phyloP scores from a whole-genome alignment of 2,329 filamentous ascomycete genomes.

The Pyrenophora graminea region DNA sequence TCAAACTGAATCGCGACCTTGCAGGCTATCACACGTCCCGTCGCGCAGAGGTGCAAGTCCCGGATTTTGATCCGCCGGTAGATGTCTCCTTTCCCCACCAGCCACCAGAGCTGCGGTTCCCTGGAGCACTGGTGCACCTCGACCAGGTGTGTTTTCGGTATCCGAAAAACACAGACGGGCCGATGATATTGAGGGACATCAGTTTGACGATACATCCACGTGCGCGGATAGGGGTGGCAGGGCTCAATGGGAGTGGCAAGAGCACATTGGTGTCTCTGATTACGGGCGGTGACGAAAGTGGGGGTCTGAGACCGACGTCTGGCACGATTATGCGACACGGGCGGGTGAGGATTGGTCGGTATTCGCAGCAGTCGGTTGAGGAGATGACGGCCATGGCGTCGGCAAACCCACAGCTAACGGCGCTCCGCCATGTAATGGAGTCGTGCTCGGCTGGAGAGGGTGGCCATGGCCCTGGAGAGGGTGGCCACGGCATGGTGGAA shows the following conservation, averaged over 20 bases:
- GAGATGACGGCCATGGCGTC: slow-evolving; percentile 62
- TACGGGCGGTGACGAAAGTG: slow-evolving; percentile 53
- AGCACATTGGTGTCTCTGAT: slow-evolving; percentile 76
- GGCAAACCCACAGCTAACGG: slow-evolving; percentile 61
- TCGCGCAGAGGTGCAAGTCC: slow-evolving; percentile 73
- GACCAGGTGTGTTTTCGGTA: slow-evolving; percentile 73
- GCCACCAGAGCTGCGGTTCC: slow-evolving; percentile 72
- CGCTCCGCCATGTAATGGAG: slow-evolving; percentile 64
- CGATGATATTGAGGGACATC: slow-evolving; percentile 65
- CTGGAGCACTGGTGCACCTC: slow-evolving; percentile 71
- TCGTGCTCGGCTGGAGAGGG: slow-evolving; percentile 51
- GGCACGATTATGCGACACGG: slow-evolving; percentile 70
- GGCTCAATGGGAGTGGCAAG: slow-evolving; percentile 81
- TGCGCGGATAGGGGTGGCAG: slow-evolving; percentile 74
- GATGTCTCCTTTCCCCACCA: slow-evolving; percentile 63
- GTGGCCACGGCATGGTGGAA: slow-evolving; percentile 57
- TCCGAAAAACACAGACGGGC: slow-evolving; percentile 46
- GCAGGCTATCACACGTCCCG: slow-evolving; percentile 54
- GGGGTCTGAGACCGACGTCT: slow-evolving; percentile 56
- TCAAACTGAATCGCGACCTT: slow-evolving; percentile 79
- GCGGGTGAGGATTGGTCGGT: slow-evolving; percentile 72
- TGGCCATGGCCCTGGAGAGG: slow-evolving; percentile 44
- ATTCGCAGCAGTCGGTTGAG: slow-evolving; percentile 79
- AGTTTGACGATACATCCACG: slow-evolving; percentile 72
- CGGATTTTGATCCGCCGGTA: slow-evolving; percentile 60